These are phyloP conservation scores for Leptographium radiaticola DNA, from an alignment of 2,329 filamentous ascomycete genomes.

Conservation along the genomic window DNA sequence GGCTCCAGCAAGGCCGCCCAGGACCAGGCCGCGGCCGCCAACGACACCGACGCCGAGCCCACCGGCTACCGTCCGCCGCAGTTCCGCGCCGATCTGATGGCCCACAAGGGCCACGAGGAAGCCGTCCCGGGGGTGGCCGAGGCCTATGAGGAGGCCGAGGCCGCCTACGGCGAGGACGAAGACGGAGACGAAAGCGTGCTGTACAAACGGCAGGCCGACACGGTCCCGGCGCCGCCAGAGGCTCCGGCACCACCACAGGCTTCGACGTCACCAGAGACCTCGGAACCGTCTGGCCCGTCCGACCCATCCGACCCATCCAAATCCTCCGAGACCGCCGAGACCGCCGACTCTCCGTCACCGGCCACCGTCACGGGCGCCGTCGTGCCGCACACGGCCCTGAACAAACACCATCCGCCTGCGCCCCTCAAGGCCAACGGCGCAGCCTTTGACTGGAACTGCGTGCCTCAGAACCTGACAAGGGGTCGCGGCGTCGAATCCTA, in stretches of 20 bases:
- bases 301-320: too few relatives aligned
- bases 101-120: background rate
- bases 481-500: conserved; percentile 33
- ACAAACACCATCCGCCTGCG: background rate
- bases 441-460: conserved; percentile 33
- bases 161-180: too few relatives aligned
- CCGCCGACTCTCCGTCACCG: background rate
- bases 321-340: too few relatives aligned
- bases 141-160: conserved; percentile 1
- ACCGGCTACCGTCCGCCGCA: conserved; percentile 17
- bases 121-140: background rate
- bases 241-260: too few relatives aligned
- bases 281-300: too few relatives aligned
- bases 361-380: background rate
- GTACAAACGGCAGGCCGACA: too few relatives aligned
- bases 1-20: conserved; percentile 21
- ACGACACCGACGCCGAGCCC: conserved; percentile 11
- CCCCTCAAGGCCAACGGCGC: conserved; percentile 23
- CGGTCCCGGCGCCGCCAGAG: too few relatives aligned
- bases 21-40: conserved; percentile 19
- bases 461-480: conserved; percentile 44
- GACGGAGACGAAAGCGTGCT: too few relatives aligned
- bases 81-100: background rate
- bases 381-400: background rate
- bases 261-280: too few relatives aligned